Conservation (phyloP, 768 basidiomycete species). For the Nidularia pulvinata region DNA sequence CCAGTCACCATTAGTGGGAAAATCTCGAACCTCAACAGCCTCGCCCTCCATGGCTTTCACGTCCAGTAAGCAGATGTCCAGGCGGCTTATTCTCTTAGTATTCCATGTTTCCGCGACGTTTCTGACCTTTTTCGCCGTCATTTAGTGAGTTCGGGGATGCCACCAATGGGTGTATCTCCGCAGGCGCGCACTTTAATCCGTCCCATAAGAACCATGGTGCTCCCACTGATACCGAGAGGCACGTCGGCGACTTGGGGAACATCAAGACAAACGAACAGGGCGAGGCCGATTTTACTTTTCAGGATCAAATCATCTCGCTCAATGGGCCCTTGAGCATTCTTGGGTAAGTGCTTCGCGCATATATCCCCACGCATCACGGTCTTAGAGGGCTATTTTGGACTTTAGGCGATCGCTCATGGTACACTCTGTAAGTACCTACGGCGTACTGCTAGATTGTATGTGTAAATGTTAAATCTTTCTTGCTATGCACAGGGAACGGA, state of each 20-base stretch:
- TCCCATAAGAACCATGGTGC: constrained; percentile 65
- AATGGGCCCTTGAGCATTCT: constrained; percentile 68
- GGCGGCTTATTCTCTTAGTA: too few relatives aligned
- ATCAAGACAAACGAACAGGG: constrained; percentile 62
- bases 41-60: constrained; percentile 72
- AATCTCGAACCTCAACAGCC: constrained; percentile 58
- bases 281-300: constrained; percentile 53
- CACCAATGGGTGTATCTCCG: constrained; percentile 61
- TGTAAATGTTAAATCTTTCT: neutral
- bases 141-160: constrained; percentile 56
- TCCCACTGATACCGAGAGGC: constrained; percentile 50
- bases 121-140: neutral
- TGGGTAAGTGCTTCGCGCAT: constrained; percentile 44
- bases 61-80: constrained; percentile 56
- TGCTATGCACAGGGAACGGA: constrained; percentile 56
- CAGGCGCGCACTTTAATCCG: constrained; percentile 82
- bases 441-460: constrained; percentile 1
- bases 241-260: constrained; percentile 81
- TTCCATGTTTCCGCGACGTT: too few relatives aligned
- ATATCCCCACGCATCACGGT: neutral
- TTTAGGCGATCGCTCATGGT: constrained; percentile 70
- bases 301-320: constrained; percentile 62
- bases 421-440: constrained; percentile 49
- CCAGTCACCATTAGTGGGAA: constrained; percentile 65
- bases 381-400: neutral